Conservation (phyloP, 2,329 filamentous ascomycete species). For the Pseudogymnoascus pannorum region DNA sequence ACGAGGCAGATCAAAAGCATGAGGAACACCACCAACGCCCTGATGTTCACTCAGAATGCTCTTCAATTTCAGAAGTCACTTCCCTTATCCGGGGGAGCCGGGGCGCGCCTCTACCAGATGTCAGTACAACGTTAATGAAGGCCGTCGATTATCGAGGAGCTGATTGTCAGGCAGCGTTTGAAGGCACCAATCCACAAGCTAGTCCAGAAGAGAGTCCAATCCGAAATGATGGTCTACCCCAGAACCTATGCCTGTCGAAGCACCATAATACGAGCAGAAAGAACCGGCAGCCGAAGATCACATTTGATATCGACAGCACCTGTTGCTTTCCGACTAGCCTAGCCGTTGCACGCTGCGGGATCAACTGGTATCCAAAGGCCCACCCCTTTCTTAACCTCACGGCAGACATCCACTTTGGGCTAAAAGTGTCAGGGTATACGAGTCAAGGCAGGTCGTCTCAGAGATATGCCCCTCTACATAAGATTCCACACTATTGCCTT, state of each 20-base stretch:
- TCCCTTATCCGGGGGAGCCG: background rate
- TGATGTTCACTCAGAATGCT: background rate
- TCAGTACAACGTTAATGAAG: background rate
- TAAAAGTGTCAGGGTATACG: background rate
- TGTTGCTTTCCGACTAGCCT: background rate
- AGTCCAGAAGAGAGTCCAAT: background rate
- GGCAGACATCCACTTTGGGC: background rate
- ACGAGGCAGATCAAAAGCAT: background rate
- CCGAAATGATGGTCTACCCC: background rate
- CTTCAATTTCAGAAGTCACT: background rate
- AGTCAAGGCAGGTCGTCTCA: background rate
- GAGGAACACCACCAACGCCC: background rate
- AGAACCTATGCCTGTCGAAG: background rate
- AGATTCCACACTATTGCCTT: background rate
- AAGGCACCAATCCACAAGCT: background rate
- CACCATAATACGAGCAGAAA: background rate
- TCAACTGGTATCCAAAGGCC: background rate
- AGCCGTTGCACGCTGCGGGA: background rate
- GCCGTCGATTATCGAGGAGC: background rate
- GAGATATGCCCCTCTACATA: background rate
- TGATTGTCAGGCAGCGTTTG: background rate
- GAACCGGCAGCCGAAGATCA: background rate
- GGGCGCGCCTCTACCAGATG: background rate
- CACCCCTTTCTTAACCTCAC: background rate
- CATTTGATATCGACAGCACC: background rate